phyloP scores from a whole-genome alignment of 495 filamentous ascomycete genomes.

The Niebla homalea region DNA sequence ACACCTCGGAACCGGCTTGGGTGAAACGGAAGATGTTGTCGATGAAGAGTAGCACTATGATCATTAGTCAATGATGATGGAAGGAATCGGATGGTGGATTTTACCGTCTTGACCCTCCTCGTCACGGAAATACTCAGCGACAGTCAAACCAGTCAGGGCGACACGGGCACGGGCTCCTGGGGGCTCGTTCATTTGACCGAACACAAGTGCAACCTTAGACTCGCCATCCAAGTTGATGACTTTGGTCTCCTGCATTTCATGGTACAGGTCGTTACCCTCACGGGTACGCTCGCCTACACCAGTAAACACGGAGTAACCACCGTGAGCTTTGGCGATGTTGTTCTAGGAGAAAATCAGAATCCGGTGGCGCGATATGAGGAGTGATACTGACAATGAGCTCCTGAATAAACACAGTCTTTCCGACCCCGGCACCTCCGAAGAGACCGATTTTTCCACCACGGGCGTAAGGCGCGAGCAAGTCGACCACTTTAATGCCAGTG shows the following conservation, averaged over 20 bases:
- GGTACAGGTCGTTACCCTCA: slow-evolving; percentile 99
- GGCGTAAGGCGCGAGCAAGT: slow-evolving; percentile 94
- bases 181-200: slow-evolving; percentile 99
- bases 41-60: slow-evolving; percentile 85
- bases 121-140: slow-evolving; percentile 96
- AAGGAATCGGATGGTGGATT: not conserved
- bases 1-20: slow-evolving; percentile 99
- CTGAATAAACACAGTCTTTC: slow-evolving; percentile 99
- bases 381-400: slow-evolving; percentile 71
- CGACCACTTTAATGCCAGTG: slow-evolving; percentile 99
- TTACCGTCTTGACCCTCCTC: slow-evolving; percentile 88
- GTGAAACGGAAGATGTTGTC: slow-evolving; percentile 99
- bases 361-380: not conserved
- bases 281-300: slow-evolving; percentile 99
- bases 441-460: slow-evolving; percentile 99
- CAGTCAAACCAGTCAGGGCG: slow-evolving; percentile 80
- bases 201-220: slow-evolving; percentile 98
- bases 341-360: slow-evolving; percentile 38
- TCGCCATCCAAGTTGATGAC: slow-evolving; percentile 99
- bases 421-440: slow-evolving; percentile 99
- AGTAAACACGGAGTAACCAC: slow-evolving; percentile 99
- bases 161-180: slow-evolving; percentile 99
- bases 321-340: slow-evolving; percentile 99
- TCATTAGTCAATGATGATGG: slow-evolving; percentile 12
- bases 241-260: slow-evolving; percentile 99